These are phyloP conservation scores for Irpex sp. DNA, from an alignment of 1,284 basidiomycete genomes.

Conservation along the genomic window DNA sequence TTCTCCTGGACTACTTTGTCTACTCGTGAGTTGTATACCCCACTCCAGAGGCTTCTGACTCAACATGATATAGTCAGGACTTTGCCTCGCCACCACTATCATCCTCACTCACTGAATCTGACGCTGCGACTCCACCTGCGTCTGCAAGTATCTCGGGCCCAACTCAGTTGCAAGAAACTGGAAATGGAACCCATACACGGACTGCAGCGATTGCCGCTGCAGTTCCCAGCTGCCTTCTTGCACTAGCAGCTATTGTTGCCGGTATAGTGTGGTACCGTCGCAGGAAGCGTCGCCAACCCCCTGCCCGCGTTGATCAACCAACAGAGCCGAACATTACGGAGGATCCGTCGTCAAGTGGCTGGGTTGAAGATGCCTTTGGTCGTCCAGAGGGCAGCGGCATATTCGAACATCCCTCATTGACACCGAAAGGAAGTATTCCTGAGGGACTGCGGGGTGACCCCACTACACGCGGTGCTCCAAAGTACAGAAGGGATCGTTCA, in stretches of 20 bases:
- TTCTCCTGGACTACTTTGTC: slow-evolving; percentile 20
- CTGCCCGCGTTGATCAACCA: slow-evolving; percentile 9
- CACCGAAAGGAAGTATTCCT: not conserved
- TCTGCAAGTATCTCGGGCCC: not conserved
- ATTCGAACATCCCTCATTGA: not conserved
- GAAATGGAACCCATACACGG: not conserved
- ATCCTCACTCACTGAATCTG: too few relatives aligned
- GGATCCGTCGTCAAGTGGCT: slow-evolving; percentile 18
- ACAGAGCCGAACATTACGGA: slow-evolving; percentile 11
- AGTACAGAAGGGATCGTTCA: not conserved
- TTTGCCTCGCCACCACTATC: not conserved
- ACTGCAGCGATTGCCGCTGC: not conserved
- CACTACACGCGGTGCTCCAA: not conserved
- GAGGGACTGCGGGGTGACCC: not conserved
- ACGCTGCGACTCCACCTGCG: too few relatives aligned
- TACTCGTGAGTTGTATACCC: slow-evolving; percentile 15
- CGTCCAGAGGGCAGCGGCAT: not conserved
- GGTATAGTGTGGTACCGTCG: not conserved
- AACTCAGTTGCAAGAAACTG: not conserved
- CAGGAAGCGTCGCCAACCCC: not conserved
- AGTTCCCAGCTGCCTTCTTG: not conserved
- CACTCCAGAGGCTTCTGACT: not conserved
- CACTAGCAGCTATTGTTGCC: not conserved
- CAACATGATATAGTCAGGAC: not conserved
- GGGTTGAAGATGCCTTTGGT: slow-evolving; percentile 17